phyloP scores from a whole-genome alignment of 108 stramenopile species.

The Bacterosira constricta region DNA sequence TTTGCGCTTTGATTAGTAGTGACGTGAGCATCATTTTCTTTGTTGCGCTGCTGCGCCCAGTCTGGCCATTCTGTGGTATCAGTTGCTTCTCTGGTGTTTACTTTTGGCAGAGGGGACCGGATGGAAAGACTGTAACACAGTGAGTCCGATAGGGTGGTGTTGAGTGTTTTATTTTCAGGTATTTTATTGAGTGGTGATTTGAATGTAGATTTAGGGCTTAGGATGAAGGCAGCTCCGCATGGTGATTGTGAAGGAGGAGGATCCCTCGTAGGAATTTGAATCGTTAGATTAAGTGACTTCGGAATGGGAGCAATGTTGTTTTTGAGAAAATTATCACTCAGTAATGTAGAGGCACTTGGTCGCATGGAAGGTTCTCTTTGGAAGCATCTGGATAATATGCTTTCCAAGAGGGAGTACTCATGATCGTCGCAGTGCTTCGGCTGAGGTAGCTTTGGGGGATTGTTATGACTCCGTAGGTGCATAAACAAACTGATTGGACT shows the following conservation, averaged over 20 bases:
- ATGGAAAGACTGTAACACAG: conserved; percentile 45
- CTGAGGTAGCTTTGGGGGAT: conserved; percentile 53
- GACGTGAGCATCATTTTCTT: not conserved
- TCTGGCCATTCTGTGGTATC: conserved; percentile 42
- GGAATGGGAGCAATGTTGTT: not conserved
- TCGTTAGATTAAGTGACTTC: not conserved
- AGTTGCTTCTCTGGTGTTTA: not conserved
- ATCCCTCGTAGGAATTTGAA: not conserved
- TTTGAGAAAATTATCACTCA: conserved; percentile 18
- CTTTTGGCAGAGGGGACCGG: conserved; percentile 9
- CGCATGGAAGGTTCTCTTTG: conserved; percentile 67
- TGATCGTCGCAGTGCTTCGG: not conserved
- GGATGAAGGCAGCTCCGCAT: not conserved
- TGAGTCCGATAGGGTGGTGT: conserved; percentile 28
- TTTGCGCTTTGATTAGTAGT: not conserved
- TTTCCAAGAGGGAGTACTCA: conserved; percentile 46
- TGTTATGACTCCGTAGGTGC: conserved; percentile 62
- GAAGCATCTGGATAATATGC: conserved; percentile 64
- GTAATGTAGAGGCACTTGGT: conserved; percentile 50
- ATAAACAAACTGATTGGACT: conserved; percentile 91
- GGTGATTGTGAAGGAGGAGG: not conserved
- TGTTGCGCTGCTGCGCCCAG: conserved; percentile 27
- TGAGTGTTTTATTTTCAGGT: conserved; percentile 1
- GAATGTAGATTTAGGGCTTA: not conserved
- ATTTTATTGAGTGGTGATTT: conserved; percentile 6